Conservation (phyloP, 495 filamentous ascomycete species). For the Aspergillus bertholletiae region DNA sequence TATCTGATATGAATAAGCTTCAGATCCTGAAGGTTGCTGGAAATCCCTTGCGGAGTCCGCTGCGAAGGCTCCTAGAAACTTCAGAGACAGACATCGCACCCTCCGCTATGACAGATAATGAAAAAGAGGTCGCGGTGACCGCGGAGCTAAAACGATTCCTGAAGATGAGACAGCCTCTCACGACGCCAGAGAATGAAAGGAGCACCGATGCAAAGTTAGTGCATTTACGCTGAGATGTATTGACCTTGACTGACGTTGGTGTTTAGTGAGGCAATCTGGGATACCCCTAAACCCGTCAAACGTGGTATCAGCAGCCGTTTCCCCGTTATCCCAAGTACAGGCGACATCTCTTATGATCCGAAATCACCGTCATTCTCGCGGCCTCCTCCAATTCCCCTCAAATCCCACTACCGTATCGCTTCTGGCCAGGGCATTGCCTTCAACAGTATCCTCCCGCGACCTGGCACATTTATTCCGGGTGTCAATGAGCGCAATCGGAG, state of each 20-base stretch:
- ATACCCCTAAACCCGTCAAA: constrained; percentile 74
- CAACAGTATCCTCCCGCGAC: constrained; percentile 56
- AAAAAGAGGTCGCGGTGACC: constrained; percentile 66
- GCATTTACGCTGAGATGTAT: neutral
- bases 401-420: constrained; percentile 74
- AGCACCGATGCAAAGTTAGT: constrained; percentile 62
- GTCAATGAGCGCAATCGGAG: constrained; percentile 81
- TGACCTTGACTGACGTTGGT: constrained; percentile 2
- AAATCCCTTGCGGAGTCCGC: constrained; percentile 64
- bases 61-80: constrained; percentile 41
- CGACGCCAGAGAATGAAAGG: constrained; percentile 57
- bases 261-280: constrained; percentile 50
- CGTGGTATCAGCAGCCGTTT: constrained; percentile 75
- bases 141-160: constrained; percentile 74
- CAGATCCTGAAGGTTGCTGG: constrained; percentile 83
- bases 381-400: constrained; percentile 67
- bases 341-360: constrained; percentile 43
- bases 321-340: constrained; percentile 70
- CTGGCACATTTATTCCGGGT: constrained; percentile 58
- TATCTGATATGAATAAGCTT: constrained; percentile 85
- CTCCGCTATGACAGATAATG: constrained; percentile 47
- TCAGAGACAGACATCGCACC: constrained; percentile 41
- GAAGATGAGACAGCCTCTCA: constrained; percentile 52
- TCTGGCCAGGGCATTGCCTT: constrained; percentile 64
- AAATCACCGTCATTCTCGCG: constrained; percentile 64